Percentiles rank a stretch among this genome's conserved stretches.
Evolutionary conservation across 805 yeast genomes (phyloP).

Genomic region (Kazachstania viticola): DNA sequence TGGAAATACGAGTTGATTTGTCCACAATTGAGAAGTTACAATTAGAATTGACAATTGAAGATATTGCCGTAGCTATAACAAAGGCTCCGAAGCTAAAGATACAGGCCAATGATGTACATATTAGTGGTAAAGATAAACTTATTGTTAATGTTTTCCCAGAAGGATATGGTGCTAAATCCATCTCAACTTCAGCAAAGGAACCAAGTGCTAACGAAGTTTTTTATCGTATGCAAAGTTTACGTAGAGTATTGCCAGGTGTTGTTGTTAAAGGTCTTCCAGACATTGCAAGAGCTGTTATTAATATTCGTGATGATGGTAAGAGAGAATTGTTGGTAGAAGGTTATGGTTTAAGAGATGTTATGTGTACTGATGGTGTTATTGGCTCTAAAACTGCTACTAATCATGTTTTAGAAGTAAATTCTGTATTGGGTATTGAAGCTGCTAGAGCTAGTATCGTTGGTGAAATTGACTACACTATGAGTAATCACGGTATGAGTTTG

Average conservation of each 20-base stretch:
- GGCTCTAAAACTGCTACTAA: constrained; percentile 83
- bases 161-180: constrained; percentile 31
- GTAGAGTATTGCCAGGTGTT: constrained; percentile 73
- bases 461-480: constrained; percentile 96
- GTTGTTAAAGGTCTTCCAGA: constrained; percentile 90
- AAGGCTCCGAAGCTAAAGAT: constrained; percentile 86
- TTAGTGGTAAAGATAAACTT: constrained; percentile 53
- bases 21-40: constrained; percentile 81
- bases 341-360: constrained; percentile 88
- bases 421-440: constrained; percentile 94
- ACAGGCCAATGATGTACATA: constrained; percentile 54
- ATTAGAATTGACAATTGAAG: constrained; percentile 76
- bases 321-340: constrained; percentile 95
- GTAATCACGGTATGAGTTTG: constrained; percentile 98
- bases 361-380: constrained; percentile 94
- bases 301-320: constrained; percentile 73
- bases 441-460: constrained; percentile 86
- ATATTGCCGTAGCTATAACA: constrained; percentile 72
- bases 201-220: constrained; percentile 45
- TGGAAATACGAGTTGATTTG: constrained; percentile 73
- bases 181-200: constrained; percentile 32
- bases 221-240: constrained; percentile 80
- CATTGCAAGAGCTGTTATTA: constrained; percentile 91
- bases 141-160: constrained; percentile 48
- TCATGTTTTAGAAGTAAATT: constrained; percentile 80